A percentile compares a stretch with the other conserved stretches of the same genome.
Evolutionary conservation across 441 rosid species (phyloP).

Genomic region (Adansonia madagascariensis): DNA sequence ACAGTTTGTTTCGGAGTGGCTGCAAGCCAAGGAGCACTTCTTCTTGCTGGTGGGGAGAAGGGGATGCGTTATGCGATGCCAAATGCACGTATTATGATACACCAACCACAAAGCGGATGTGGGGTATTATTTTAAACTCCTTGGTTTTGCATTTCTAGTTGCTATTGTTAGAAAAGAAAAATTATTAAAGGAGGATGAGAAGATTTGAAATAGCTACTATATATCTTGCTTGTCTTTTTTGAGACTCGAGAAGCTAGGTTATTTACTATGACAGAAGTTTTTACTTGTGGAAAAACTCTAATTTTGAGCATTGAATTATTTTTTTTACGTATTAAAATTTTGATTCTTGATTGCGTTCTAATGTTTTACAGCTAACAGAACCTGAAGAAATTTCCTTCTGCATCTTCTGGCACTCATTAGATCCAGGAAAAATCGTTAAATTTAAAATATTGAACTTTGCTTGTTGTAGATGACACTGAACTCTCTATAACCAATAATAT

Average conservation of each 20-base stretch:
- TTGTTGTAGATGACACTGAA: background rate
- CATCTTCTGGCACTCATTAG: background rate
- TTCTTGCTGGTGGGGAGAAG: conserved; percentile 92
- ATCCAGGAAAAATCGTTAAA: background rate
- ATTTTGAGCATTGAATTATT: too few species aligned
- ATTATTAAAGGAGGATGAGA: background rate
- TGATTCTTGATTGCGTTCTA: background rate
- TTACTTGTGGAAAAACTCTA: background rate
- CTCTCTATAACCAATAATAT: background rate
- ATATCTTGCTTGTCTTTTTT: background rate
- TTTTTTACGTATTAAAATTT: too few species aligned
- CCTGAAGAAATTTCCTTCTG: background rate
- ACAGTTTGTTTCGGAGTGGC: conserved; percentile 94
- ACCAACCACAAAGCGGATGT: conserved; percentile 88
- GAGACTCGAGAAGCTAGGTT: background rate
- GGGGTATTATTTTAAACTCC: conserved; percentile 61
- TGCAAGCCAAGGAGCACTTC: conserved; percentile 93
- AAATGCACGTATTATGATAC: conserved; percentile 87
- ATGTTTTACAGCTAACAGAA: background rate
- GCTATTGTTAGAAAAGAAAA: background rate
- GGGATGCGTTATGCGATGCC: conserved; percentile 98
- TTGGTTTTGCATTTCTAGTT: conserved; percentile 19
- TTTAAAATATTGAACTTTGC: background rate
- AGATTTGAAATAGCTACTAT: background rate
- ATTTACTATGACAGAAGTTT: background rate